Evolutionary conservation across 257 asterid genomes (phyloP).

Genomic region (Lycium barbarum): DNA sequence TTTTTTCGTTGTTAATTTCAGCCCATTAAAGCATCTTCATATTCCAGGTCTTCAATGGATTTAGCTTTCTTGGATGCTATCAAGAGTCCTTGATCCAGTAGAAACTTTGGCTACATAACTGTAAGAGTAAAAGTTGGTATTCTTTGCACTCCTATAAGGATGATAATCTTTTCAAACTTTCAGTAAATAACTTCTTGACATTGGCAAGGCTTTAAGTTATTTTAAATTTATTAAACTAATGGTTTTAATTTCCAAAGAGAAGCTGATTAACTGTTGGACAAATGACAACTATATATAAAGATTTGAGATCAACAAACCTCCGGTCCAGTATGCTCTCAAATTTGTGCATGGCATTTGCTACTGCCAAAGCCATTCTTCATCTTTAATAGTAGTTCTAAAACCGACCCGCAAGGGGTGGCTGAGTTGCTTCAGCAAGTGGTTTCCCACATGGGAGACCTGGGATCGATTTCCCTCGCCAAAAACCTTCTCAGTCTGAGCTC

Average conservation of each 20-base stretch:
- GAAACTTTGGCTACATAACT: slow-evolving; percentile 1
- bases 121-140: neutral
- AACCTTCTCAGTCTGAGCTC: too few relatives aligned
- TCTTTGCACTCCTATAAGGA: neutral
- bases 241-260: neutral
- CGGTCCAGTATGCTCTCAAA: neutral
- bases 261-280: slow-evolving; percentile 1
- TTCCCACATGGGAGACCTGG: too few relatives aligned
- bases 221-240: neutral
- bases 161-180: slow-evolving; percentile 1
- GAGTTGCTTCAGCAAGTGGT: too few relatives aligned
- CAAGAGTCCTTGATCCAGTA: slow-evolving; percentile 14
- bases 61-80: neutral
- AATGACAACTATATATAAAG: neutral
- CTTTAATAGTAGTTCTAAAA: neutral
- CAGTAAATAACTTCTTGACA: neutral
- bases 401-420: too few relatives aligned
- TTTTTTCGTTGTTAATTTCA: too few relatives aligned
- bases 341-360: neutral
- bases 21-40: too few relatives aligned
- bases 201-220: neutral
- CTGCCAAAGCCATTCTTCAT: slow-evolving; percentile 1
- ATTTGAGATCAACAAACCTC: neutral
- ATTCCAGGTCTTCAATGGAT: too few relatives aligned
- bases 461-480: too few relatives aligned